phyloP scores from a whole-genome alignment of 2,329 filamentous ascomycete species.

The Fusarium tupiense region DNA sequence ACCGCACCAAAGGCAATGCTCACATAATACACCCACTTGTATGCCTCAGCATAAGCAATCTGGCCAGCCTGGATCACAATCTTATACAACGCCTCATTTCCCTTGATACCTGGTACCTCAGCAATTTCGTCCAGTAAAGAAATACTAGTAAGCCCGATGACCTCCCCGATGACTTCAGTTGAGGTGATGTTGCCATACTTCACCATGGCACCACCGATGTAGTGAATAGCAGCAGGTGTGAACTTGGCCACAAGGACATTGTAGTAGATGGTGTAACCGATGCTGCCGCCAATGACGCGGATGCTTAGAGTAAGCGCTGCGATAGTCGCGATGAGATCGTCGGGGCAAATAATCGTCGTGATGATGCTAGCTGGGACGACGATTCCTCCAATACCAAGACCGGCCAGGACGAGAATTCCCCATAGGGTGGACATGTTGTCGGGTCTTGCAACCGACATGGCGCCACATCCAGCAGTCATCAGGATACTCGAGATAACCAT shows the following conservation, averaged over 20 bases:
- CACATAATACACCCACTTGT: neutral
- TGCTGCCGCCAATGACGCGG: neutral
- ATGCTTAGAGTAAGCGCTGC: neutral
- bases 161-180: neutral
- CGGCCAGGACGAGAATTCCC: neutral
- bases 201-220: neutral
- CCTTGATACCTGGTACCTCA: neutral
- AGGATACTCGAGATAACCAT: neutral
- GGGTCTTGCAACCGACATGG: neutral
- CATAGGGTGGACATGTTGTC: neutral
- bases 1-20: neutral
- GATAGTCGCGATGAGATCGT: neutral
- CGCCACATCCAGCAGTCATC: neutral
- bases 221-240: neutral
- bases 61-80: neutral
- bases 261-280: neutral
- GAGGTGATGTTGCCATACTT: neutral
- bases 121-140: neutral
- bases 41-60: conserved; percentile 6
- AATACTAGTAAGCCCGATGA: neutral
- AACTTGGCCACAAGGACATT: neutral
- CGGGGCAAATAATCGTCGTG: neutral
- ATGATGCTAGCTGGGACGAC: neutral
- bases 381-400: neutral
- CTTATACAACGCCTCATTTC: neutral